These are phyloP conservation scores for Apophysomyces sp. DNA, from an alignment of 371 early-diverging fungal genomes.

Conservation along the genomic window DNA sequence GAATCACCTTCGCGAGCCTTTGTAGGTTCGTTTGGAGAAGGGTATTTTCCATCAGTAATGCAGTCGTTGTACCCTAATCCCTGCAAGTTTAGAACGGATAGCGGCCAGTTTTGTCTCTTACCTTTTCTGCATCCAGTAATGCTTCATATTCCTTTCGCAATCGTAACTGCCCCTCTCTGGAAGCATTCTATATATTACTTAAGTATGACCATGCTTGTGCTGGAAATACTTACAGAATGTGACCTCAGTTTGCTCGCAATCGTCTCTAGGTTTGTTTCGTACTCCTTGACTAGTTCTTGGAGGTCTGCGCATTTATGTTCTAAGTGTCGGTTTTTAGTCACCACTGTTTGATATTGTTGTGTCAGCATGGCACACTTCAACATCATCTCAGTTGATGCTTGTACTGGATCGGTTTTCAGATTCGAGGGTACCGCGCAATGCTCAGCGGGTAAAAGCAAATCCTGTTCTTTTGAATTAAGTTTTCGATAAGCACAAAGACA, in stretches of 20 bases:
- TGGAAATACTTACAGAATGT: slow-evolving; percentile 22
- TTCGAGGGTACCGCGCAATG: neutral
- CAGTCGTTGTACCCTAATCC: slow-evolving; percentile 32
- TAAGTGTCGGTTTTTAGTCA: slow-evolving; percentile 20
- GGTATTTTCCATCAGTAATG: slow-evolving; percentile 43
- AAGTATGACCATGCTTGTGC: neutral
- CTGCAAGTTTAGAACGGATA: neutral
- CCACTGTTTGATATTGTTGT: slow-evolving; percentile 11
- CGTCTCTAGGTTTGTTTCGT: slow-evolving; percentile 28
- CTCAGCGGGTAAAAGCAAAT: neutral
- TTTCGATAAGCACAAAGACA: neutral
- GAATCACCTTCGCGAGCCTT: slow-evolving; percentile 23
- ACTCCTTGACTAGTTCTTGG: slow-evolving; percentile 29
- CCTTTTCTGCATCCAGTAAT: slow-evolving; percentile 46
- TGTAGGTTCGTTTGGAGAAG: slow-evolving; percentile 30
- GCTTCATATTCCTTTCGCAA: slow-evolving; percentile 43
- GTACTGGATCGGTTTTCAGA: slow-evolving; percentile 3
- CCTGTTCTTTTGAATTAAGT: neutral
- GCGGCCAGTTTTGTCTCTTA: neutral
- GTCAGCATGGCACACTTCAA: slow-evolving; percentile 11
- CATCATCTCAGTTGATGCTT: neutral
- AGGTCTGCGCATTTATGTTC: slow-evolving; percentile 29
- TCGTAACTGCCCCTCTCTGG: slow-evolving; percentile 32
- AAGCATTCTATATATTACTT: slow-evolving; percentile 18
- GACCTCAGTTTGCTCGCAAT: slow-evolving; percentile 30